Percentiles rank a stretch among this genome's conserved stretches.
These are phyloP conservation scores for Hymenoscyphus repandus DNA, from an alignment of 2,329 filamentous ascomycete species.

Conservation along the genomic window DNA sequence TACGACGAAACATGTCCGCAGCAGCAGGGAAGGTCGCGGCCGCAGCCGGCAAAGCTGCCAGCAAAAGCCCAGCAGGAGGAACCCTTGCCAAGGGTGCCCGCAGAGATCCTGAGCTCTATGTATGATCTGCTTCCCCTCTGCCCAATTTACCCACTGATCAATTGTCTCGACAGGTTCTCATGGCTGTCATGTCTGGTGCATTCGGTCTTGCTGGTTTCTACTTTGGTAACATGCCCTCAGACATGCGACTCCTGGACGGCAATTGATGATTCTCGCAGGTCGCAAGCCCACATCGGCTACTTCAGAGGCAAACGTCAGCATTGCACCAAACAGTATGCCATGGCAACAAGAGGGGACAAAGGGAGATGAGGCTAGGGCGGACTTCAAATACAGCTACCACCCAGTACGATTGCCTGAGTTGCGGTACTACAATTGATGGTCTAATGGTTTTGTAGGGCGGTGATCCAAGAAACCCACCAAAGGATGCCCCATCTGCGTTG, in stretches of 20 bases:
- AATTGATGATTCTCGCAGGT: constrained; percentile 44
- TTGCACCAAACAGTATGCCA: constrained; percentile 76
- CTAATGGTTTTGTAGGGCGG: constrained; percentile 52
- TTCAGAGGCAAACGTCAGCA: constrained; percentile 72
- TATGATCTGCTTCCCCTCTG: constrained; percentile 39
- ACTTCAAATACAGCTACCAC: constrained; percentile 56
- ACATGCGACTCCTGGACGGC: constrained; percentile 4
- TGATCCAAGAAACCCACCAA: constrained; percentile 67
- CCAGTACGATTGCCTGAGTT: constrained; percentile 21
- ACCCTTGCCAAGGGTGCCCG: constrained; percentile 58
- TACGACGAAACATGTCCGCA: constrained; percentile 27
- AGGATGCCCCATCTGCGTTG: constrained; percentile 89
- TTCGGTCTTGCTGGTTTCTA: constrained; percentile 87
- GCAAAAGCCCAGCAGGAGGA: constrained; percentile 33
- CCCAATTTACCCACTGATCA: constrained; percentile 9
- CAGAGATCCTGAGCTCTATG: constrained; percentile 70
- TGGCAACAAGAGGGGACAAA: constrained; percentile 69
- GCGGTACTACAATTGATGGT: neutral
- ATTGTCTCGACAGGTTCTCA: constrained; percentile 62
- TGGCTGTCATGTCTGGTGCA: constrained; percentile 84
- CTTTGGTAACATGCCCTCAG: constrained; percentile 53
- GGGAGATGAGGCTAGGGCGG: constrained; percentile 53
- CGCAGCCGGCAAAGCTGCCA: constrained; percentile 32
- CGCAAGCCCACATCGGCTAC: constrained; percentile 78
- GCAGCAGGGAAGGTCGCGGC: constrained; percentile 31